A percentile compares a stretch with the other conserved stretches of the same genome.
Conservation (phyloP, 2,329 filamentous ascomycete genomes). For the Nemania bipapillata region DNA sequence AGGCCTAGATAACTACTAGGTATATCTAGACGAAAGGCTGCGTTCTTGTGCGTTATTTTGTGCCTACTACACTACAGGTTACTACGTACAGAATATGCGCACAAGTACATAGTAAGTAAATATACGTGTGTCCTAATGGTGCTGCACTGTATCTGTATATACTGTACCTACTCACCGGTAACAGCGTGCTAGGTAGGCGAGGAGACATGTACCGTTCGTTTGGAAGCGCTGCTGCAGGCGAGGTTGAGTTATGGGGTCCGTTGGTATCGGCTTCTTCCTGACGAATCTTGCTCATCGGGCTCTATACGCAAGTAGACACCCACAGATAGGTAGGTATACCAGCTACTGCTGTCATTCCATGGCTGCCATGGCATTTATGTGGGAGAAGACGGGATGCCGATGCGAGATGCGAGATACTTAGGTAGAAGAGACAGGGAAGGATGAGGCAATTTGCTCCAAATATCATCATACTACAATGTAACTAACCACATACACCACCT, state of each 20-base stretch:
- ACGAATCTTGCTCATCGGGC: slow-evolving; percentile 7
- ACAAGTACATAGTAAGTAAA: no score
- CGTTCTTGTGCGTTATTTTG: not conserved
- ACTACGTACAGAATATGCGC: no score
- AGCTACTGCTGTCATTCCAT: not conserved
- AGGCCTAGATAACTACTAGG: no score
- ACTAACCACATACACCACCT: not conserved
- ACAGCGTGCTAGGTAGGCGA: not conserved
- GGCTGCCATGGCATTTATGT: not conserved
- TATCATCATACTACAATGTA: not conserved
- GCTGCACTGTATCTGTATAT: no score
- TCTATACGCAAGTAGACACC: no score
- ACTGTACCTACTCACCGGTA: not conserved
- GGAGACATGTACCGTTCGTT: slow-evolving; percentile 19
- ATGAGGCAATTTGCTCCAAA: not conserved
- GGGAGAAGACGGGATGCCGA: not conserved
- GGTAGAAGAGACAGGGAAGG: not conserved
- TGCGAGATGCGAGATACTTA: not conserved
- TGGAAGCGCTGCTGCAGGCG: slow-evolving; percentile 4
- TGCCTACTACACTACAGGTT: no score
- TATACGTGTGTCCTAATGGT: no score
- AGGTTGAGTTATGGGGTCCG: not conserved
- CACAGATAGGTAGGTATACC: not conserved
- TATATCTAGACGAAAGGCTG: no score
- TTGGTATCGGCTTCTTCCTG: not conserved